Conservation (phyloP, 2,329 filamentous ascomycete species). For the Waltergamsia citrina region DNA sequence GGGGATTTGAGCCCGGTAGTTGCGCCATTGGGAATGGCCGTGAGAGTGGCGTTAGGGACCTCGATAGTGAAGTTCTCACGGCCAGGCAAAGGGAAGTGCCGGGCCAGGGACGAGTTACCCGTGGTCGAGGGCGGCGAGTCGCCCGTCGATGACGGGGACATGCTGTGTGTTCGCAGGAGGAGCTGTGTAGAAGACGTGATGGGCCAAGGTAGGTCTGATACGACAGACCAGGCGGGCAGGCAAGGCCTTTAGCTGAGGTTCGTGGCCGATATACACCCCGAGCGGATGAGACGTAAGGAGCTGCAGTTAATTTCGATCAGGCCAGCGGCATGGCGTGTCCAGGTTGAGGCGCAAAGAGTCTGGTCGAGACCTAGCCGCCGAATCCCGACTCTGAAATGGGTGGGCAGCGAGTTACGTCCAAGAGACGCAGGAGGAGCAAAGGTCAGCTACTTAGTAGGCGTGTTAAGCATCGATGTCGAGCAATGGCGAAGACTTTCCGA, state of each 20-base stretch:
- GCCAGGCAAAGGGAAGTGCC: conserved; percentile 33
- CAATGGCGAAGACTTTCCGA: too few relatives aligned
- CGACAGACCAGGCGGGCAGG: not conserved
- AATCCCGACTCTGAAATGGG: too few relatives aligned
- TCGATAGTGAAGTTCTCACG: conserved; percentile 40
- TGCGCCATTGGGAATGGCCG: conserved; percentile 28
- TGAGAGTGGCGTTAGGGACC: conserved; percentile 33
- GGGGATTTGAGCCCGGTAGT: conserved; percentile 39
- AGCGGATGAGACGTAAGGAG: not conserved
- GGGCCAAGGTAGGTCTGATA: conserved; percentile 5
- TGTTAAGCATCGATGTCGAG: too few relatives aligned
- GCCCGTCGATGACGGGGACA: conserved; percentile 44
- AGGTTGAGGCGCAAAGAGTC: not conserved
- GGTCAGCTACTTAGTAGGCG: too few relatives aligned
- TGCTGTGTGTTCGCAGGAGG: conserved; percentile 17
- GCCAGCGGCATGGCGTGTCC: conserved; percentile 1
- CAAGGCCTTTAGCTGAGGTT: not conserved
- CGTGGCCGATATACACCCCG: not conserved
- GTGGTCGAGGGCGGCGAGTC: conserved; percentile 38
- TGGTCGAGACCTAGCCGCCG: not conserved
- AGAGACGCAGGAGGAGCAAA: too few relatives aligned
- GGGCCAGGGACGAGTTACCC: conserved; percentile 24
- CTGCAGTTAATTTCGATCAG: conserved; percentile 1
- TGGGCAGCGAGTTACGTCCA: too few relatives aligned
- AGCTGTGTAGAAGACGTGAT: conserved; percentile 11